These are phyloP conservation scores for Geotrichum bryndzae DNA, from an alignment of 1,139 yeast species.

Conservation along the genomic window DNA sequence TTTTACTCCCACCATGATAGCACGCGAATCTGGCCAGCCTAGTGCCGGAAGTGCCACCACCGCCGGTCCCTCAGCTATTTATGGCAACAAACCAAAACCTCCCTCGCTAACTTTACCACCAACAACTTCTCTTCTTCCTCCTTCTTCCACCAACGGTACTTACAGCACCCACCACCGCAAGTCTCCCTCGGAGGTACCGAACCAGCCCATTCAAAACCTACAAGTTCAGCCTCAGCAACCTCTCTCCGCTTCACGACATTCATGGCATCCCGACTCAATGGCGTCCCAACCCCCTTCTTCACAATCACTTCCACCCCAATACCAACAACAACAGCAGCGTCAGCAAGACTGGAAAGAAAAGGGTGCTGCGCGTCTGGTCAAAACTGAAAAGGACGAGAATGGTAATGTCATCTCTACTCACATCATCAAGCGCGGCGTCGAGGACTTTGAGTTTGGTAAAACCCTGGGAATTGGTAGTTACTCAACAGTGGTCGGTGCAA, in stretches of 20 bases:
- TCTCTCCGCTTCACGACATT: not conserved
- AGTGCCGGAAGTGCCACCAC: not conserved
- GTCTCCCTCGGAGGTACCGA: not conserved
- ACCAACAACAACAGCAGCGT: not conserved
- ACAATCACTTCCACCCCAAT: conserved; percentile 16
- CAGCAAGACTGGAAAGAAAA: conserved; percentile 35
- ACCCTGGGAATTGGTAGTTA: conserved; percentile 94
- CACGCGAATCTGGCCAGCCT: not conserved
- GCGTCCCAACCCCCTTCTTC: not conserved
- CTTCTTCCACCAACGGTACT: not conserved
- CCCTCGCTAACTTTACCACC: not conserved
- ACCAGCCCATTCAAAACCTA: not conserved
- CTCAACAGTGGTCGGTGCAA: conserved; percentile 85
- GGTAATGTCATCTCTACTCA: conserved; percentile 43
- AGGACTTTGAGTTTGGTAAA: conserved; percentile 81
- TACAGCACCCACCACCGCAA: not conserved
- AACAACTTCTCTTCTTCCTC: not conserved
- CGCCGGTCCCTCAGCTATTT: not conserved
- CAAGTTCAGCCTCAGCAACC: not conserved
- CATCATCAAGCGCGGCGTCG: conserved; percentile 48
- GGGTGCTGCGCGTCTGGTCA: conserved; percentile 51
- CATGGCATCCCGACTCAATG: conserved; percentile 13
- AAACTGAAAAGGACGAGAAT: conserved; percentile 41
- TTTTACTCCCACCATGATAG: not conserved
- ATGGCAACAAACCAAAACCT: not conserved